Base-by-base conservation (phyloP, 805 yeast species). In the Lachancea mirantina region DNA sequence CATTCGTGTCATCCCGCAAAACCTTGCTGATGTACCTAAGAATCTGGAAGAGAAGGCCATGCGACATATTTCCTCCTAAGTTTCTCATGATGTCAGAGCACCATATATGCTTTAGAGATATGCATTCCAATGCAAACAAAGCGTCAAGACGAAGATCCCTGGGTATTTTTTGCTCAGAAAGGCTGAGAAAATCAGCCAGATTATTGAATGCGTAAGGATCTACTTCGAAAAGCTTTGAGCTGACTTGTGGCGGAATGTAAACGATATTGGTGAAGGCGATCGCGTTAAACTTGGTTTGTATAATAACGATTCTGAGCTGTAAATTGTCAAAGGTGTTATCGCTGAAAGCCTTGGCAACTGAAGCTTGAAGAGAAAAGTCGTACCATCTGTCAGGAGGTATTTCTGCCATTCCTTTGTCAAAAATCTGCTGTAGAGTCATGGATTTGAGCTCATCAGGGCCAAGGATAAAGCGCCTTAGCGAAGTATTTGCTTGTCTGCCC, bases 31-130 rank as follows among this genome's bases (percentile, higher is more conserved):
- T 72, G 26, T 66, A 65, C 36, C 88, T 70, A 18, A 87, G 53
- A 19, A 78, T 70, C 48, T 83, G 87, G 60, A 81, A 83, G 23
- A 88, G 50, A 8, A 76, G 59, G 1, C 96, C 96, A 56, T 88
- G 95, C 39, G 78, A 76, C 23, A 88, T 85, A 52, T 84, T 84
- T 7, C 92, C 96, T 14, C 92, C 84, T 42, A 87, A 55, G 8
- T 83, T 76, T 37, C 85, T 68, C 33, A 87, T 66, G 14, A 88
- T 67, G 43, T 87, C 96, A 30, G 78, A 67, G 11, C 88, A 78
- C 73, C 87, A 80, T 4, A 69, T 68, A 28, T 75, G 74, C 47
- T 75, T 76, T 14, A 70, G 62, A 1, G 94, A 70, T 5, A 84
- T 73, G 40, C 78, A 72, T 40, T 81, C 82, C 32, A 88, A 63